Evolutionary conservation across 106 monocot species (phyloP).

Genomic region (Iris macrosiphon): DNA sequence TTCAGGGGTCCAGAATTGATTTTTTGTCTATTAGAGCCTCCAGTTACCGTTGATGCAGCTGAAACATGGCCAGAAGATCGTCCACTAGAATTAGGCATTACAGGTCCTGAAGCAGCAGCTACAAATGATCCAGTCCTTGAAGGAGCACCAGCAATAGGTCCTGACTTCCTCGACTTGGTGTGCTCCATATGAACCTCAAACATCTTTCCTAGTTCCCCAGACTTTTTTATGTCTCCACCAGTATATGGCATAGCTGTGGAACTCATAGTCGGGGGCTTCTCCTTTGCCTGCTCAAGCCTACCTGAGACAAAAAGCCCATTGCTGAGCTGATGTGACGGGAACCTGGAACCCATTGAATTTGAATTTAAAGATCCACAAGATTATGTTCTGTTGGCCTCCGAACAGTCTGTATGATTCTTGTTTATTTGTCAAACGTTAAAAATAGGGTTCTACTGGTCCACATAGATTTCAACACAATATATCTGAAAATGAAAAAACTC

Average conservation of each 20-base stretch:
- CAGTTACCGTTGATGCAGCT: conserved; percentile 9
- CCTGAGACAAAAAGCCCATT: conserved; percentile 42
- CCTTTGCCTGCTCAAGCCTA: conserved; percentile 34
- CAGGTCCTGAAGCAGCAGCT: conserved; percentile 17
- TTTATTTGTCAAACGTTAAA: neutral
- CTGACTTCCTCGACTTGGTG: conserved; percentile 39
- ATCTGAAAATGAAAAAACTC: neutral
- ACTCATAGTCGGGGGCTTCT: conserved; percentile 26
- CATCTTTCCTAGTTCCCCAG: conserved; percentile 58
- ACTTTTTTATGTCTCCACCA: conserved; percentile 38
- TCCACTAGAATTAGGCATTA: neutral
- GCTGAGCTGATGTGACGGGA: conserved; percentile 41
- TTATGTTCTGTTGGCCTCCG: neutral
- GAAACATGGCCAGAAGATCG: conserved; percentile 16
- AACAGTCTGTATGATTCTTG: neutral
- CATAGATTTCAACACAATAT: neutral
- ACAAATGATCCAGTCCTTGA: conserved; percentile 35
- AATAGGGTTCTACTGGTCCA: neutral
- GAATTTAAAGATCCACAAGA: neutral
- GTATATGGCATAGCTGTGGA: conserved; percentile 43
- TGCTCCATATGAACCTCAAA: conserved; percentile 39
- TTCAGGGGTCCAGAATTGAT: conserved; percentile 32
- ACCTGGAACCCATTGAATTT: conserved; percentile 31
- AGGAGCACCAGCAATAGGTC: conserved; percentile 23
- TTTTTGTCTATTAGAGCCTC: conserved; percentile 18